A percentile compares a stretch with the other conserved stretches of the same genome.
phyloP scores from a whole-genome alignment of 371 early-diverging fungal species.

The Apophysomyces variabilis region DNA sequence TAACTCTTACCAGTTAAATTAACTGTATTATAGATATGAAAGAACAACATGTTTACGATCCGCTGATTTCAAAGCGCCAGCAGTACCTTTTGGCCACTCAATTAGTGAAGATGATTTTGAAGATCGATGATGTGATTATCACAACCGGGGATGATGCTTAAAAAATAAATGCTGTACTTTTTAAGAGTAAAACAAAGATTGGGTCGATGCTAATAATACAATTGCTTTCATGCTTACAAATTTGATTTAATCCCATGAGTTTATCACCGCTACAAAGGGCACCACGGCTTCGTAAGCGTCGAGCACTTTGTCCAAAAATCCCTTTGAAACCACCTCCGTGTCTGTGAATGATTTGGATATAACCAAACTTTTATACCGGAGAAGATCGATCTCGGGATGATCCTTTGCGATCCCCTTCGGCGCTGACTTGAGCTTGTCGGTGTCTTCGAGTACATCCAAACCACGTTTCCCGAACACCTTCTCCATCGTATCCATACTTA shows the following conservation, averaged over 20 bases:
- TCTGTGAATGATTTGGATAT: conserved; percentile 49
- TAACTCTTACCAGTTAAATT: neutral
- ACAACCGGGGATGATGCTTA: conserved; percentile 13
- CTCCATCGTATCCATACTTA: conserved; percentile 48
- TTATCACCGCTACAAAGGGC: conserved; percentile 59
- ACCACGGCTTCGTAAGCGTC: conserved; percentile 56
- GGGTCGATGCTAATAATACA: too few species aligned
- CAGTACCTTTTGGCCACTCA: conserved; percentile 97
- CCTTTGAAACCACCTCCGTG: conserved; percentile 47
- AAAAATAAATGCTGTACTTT: neutral
- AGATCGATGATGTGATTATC: conserved; percentile 93
- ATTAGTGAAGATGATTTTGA: conserved; percentile 96
- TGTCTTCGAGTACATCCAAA: conserved; percentile 32
- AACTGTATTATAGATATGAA: conserved; percentile 79
- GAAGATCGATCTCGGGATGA: conserved; percentile 55
- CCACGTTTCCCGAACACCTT: conserved; percentile 52
- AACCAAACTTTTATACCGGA: conserved; percentile 52
- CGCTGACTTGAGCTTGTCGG: conserved; percentile 45
- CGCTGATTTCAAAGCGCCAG: conserved; percentile 97
- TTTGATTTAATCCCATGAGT: conserved; percentile 45
- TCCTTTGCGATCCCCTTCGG: conserved; percentile 53
- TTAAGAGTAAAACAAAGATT: neutral
- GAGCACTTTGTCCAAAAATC: conserved; percentile 47
- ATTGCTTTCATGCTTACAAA: conserved; percentile 22
- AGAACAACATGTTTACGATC: conserved; percentile 95